Percentiles rank a stretch among this genome's conserved stretches.
phyloP scores from a whole-genome alignment of 2,329 filamentous ascomycete species.

The Diaporthe sp. region DNA sequence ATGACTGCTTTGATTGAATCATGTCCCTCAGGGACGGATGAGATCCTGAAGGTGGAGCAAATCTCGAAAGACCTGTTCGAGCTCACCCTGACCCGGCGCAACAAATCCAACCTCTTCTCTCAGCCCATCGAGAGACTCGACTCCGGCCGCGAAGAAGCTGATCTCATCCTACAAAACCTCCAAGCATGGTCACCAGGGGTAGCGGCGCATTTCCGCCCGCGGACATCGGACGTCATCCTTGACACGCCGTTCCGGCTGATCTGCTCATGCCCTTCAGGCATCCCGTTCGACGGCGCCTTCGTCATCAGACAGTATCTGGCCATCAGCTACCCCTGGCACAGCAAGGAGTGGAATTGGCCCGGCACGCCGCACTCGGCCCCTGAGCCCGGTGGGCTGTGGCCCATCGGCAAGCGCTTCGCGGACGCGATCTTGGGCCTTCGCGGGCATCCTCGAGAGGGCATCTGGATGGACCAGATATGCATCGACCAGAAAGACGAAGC shows the following conservation, averaged over 20 bases:
- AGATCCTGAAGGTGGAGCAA: background rate
- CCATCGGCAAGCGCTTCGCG: background rate
- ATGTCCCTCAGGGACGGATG: rapidly evolving
- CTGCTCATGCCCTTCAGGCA: background rate
- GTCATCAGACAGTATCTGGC: background rate
- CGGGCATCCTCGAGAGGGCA: background rate
- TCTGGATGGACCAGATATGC: constrained; percentile 10
- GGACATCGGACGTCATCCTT: background rate
- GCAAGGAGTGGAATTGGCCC: background rate
- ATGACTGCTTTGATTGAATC: background rate
- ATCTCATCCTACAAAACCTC: background rate
- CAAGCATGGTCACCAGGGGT: background rate
- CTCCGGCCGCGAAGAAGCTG: background rate
- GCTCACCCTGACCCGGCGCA: background rate
- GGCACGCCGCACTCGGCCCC: background rate
- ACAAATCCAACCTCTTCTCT: background rate
- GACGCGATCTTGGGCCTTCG: background rate
- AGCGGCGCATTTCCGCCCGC: background rate
- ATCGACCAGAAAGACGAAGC: background rate
- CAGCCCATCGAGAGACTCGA: background rate
- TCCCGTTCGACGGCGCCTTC: constrained; percentile 9
- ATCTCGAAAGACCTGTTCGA: background rate
- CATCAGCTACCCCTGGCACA: constrained; percentile 8
- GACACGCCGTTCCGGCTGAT: background rate
- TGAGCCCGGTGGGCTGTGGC: background rate